A percentile compares a stretch with the other conserved stretches of the same genome.
Conservation (phyloP, 106 monocot species). For the Apostasia shenzhenica region DNA sequence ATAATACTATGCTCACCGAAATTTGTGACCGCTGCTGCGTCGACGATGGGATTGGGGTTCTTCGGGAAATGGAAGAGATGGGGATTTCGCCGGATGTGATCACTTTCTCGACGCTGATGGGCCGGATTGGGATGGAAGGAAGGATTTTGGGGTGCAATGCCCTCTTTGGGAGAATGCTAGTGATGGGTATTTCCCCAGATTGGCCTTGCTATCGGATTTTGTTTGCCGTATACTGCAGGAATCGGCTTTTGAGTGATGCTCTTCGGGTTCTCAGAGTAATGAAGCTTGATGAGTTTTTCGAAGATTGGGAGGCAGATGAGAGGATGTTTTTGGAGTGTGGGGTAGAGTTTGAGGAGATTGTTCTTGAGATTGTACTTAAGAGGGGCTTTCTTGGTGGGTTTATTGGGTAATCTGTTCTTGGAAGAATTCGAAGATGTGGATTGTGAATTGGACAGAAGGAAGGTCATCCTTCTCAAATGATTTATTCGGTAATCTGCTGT, state of each 20-base stretch:
- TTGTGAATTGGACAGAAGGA: no score
- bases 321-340: conserved; percentile 1
- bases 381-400: conserved; percentile 6
- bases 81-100: conserved; percentile 18
- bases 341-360: neutral
- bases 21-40: neutral
- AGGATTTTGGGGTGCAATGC: conserved; percentile 9
- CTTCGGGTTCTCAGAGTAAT: conserved; percentile 1
- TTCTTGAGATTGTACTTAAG: conserved; percentile 2
- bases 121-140: conserved; percentile 11
- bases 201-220: conserved; percentile 7
- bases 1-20: conserved; percentile 6
- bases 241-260: conserved; percentile 6
- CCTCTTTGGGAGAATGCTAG: conserved; percentile 12
- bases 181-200: conserved; percentile 12
- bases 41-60: conserved; percentile 6
- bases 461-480: no score
- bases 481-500: no score
- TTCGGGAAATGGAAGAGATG: conserved; percentile 2
- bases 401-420: no score
- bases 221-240: conserved; percentile 10
- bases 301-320: neutral
- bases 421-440: no score
- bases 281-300: neutral
- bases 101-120: conserved; percentile 14